Conservation (phyloP, 2,329 filamentous ascomycete species). For the Scleromitrula shiraiana region DNA sequence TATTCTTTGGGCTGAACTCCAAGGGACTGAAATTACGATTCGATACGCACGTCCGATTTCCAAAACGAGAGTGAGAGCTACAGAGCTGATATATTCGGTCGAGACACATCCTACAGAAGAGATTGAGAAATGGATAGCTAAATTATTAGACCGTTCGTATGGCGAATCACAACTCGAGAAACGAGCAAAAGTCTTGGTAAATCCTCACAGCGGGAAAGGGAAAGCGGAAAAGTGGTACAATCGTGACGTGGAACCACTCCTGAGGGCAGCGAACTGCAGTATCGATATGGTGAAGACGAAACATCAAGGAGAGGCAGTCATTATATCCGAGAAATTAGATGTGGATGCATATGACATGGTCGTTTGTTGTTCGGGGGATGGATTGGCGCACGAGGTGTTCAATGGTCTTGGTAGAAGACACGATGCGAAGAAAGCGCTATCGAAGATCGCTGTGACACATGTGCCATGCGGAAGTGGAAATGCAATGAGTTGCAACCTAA, state of each 20-base stretch:
- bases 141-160: slow-evolving; percentile 65
- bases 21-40: slow-evolving; percentile 53
- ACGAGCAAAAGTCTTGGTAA: slow-evolving; percentile 80
- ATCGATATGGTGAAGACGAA: slow-evolving; percentile 67
- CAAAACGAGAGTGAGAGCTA: slow-evolving; percentile 52
- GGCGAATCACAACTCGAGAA: slow-evolving; percentile 59
- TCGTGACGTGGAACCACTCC: slow-evolving; percentile 68
- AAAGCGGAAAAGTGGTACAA: slow-evolving; percentile 65
- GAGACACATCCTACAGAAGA: slow-evolving; percentile 25
- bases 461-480: slow-evolving; percentile 93
- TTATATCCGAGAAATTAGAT: slow-evolving; percentile 68
- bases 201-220: slow-evolving; percentile 84
- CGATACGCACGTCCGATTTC: slow-evolving; percentile 59
- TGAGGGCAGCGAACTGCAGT: slow-evolving; percentile 71
- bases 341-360: slow-evolving; percentile 77
- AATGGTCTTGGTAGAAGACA: slow-evolving; percentile 75
- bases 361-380: slow-evolving; percentile 85
- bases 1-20: slow-evolving; percentile 70
- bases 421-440: slow-evolving; percentile 67
- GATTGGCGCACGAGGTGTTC: slow-evolving; percentile 86
- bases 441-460: slow-evolving; percentile 72
- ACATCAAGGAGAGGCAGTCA: slow-evolving; percentile 67
- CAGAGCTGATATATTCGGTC: slow-evolving; percentile 54
- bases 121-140: slow-evolving; percentile 47
- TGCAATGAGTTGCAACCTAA: slow-evolving; percentile 83